A percentile compares a stretch with the other conserved stretches of the same genome.
Conservation (phyloP, 257 asterid genomes). For the Jacaranda copaia region DNA sequence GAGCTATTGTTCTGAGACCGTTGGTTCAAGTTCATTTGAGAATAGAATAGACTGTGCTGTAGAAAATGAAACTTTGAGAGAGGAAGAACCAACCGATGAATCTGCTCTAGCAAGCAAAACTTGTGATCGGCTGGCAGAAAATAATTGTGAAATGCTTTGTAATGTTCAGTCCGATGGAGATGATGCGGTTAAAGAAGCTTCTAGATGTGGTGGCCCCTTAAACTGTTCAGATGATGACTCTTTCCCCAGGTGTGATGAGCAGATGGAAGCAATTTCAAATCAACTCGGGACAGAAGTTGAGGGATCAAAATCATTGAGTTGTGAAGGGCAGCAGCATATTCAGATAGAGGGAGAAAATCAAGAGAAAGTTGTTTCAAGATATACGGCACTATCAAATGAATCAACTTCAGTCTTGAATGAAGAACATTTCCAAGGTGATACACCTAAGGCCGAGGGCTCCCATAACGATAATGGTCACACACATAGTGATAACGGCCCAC, state of each 20-base stretch:
- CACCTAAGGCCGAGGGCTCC: too few relatives aligned
- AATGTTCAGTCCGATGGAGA: constrained; percentile 35
- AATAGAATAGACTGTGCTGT: constrained; percentile 30
- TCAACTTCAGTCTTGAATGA: too few relatives aligned
- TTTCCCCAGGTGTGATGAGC: constrained; percentile 31
- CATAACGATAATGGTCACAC: too few relatives aligned
- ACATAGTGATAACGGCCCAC: constrained; percentile 14
- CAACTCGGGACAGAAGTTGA: constrained; percentile 27
- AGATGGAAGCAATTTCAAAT: constrained; percentile 38
- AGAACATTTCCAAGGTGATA: too few relatives aligned
- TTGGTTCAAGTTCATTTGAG: constrained; percentile 40
- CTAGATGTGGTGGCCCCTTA: constrained; percentile 39
- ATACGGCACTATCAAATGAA: not conserved
- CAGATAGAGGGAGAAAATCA: constrained; percentile 40
- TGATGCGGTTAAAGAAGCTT: constrained; percentile 40
- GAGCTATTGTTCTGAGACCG: constrained; percentile 36
- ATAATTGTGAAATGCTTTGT: constrained; percentile 35
- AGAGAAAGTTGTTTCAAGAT: constrained; percentile 37
- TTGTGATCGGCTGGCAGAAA: constrained; percentile 37
- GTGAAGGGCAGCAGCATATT: constrained; percentile 40
- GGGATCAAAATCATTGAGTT: constrained; percentile 35
- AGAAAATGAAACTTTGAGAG: constrained; percentile 39
- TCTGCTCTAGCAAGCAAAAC: constrained; percentile 29
- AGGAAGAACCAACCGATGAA: constrained; percentile 39
- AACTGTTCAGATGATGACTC: constrained; percentile 38